Evolutionary conservation across 345 rosid species (phyloP).

Genomic region (rapeseed (Brassica napus)): Da-Ae NC_063435.1:3573501-3574000

Average conservation of each 20-base stretch:
- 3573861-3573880: slow-evolving; percentile 92
- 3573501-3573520: slow-evolving; percentile 98
- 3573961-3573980: slow-evolving; percentile 98
- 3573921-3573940: slow-evolving; percentile 94
- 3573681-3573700: slow-evolving; percentile 72
- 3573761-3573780: slow-evolving; percentile 57
- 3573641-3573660: slow-evolving; percentile 91
- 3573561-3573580: slow-evolving; percentile 79
- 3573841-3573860: slow-evolving; percentile 95
- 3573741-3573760: slow-evolving; percentile 95
- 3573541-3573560: slow-evolving; percentile 89
- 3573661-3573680: slow-evolving; percentile 87
- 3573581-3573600: slow-evolving; percentile 86
- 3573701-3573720: slow-evolving; percentile 85
- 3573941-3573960: slow-evolving; percentile 93
- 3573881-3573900: slow-evolving; percentile 87
- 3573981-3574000: slow-evolving; percentile 87
- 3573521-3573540: slow-evolving; percentile 92
- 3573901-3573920: slow-evolving; percentile 90
- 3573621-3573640: slow-evolving; percentile 83
- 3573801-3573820: slow-evolving; percentile 61
- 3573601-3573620: slow-evolving; percentile 71
- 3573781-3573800: slow-evolving; percentile 37
- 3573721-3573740: slow-evolving; percentile 77
- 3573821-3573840: slow-evolving; percentile 49